These are phyloP conservation scores for Rhizomucor miehei DNA, from an alignment of 371 early-diverging fungal genomes.

Conservation along the genomic window DNA sequence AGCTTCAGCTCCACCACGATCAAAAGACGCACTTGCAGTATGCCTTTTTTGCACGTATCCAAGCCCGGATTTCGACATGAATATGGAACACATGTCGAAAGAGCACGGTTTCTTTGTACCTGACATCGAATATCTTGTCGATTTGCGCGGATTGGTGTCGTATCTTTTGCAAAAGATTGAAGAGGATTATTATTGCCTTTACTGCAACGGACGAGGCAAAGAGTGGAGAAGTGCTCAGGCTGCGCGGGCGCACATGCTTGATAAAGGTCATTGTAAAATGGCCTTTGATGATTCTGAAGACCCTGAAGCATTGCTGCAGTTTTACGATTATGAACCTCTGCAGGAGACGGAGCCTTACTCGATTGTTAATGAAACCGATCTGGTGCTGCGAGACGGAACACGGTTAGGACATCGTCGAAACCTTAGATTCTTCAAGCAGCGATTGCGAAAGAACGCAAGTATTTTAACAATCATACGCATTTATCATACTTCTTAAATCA, in stretches of 20 bases:
- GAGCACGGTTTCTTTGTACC: constrained; percentile 95
- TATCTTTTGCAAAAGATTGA: constrained; percentile 93
- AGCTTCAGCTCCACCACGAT: not conserved
- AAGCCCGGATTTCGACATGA: constrained; percentile 65
- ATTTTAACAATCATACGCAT: constrained; percentile 1
- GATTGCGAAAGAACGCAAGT: constrained; percentile 18
- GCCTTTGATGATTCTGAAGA: constrained; percentile 86
- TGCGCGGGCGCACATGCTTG: constrained; percentile 93
- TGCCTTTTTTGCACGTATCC: constrained; percentile 69
- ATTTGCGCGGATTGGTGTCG: constrained; percentile 79
- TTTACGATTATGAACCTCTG: constrained; percentile 77
- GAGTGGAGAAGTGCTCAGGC: constrained; percentile 82
- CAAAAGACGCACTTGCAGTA: constrained; percentile 1
- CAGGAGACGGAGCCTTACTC: constrained; percentile 36
- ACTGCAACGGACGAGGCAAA: constrained; percentile 92
- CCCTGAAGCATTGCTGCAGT: constrained; percentile 81
- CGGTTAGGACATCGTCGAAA: constrained; percentile 82
- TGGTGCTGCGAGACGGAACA: constrained; percentile 77
- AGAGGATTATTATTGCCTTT: constrained; percentile 87
- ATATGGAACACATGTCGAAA: constrained; percentile 89
- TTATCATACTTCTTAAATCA: not conserved
- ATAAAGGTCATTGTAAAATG: constrained; percentile 95
- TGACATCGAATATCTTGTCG: constrained; percentile 88
- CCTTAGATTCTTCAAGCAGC: constrained; percentile 82
- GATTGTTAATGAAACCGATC: constrained; percentile 50